phyloP scores from a whole-genome alignment of 2,329 filamentous ascomycete species.

The Trichoderma atroviride region DNA sequence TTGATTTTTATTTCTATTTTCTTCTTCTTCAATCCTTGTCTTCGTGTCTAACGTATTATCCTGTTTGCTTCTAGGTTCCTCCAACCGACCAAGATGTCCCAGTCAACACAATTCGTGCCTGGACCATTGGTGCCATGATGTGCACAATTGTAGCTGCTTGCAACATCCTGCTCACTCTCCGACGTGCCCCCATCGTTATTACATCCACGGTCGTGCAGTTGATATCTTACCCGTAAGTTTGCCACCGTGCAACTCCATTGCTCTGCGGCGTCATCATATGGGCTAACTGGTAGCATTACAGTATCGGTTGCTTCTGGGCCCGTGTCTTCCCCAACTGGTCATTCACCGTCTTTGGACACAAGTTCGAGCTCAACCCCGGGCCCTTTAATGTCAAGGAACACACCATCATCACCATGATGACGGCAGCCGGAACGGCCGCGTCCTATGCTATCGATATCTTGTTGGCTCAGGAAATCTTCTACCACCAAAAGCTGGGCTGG shows the following conservation, averaged over 20 bases:
- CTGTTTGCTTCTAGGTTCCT: constrained; percentile 30
- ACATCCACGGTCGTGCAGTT: constrained; percentile 59
- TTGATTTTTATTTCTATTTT: background rate
- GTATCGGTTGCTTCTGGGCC: constrained; percentile 40
- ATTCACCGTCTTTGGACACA: constrained; percentile 39
- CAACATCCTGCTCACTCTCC: constrained; percentile 57
- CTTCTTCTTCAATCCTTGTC: background rate
- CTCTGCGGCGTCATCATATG: background rate
- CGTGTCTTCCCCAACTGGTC: constrained; percentile 37
- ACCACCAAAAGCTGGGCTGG: constrained; percentile 55
- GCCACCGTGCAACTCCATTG: background rate
- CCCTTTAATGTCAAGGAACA: constrained; percentile 53
- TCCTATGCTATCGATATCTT: constrained; percentile 48
- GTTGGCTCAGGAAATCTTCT: constrained; percentile 50
- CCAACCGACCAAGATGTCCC: constrained; percentile 56
- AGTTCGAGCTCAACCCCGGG: constrained; percentile 44
- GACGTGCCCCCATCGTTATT: constrained; percentile 55
- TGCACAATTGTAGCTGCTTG: constrained; percentile 60
- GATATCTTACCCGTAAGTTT: constrained; percentile 51
- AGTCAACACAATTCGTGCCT: constrained; percentile 62
- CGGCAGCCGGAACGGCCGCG: constrained; percentile 41
- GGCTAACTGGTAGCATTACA: constrained; percentile 2
- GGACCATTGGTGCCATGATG: constrained; percentile 59
- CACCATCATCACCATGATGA: constrained; percentile 53
- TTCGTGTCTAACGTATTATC: background rate